Base-by-base conservation (phyloP, 495 filamentous ascomycete species). In the Xylaria flabelliformis region DNA sequence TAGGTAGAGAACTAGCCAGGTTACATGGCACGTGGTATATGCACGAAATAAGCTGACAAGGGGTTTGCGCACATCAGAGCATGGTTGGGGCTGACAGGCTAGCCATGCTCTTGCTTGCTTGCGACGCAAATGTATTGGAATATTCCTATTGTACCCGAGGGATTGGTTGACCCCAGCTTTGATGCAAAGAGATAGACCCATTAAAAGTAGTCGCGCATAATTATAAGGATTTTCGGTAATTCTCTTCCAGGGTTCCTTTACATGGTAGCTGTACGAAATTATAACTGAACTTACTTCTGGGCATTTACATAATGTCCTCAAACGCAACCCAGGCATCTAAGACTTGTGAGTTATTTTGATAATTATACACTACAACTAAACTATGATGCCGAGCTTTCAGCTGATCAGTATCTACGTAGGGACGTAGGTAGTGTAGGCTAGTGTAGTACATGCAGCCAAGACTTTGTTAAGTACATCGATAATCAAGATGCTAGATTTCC, bases 131-230 rank as follows among this genome's bases (percentile, higher is more conserved):
- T 10, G 15, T 21, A 19, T 21, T 61, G 36, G 19, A 12, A n/a
- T 39, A 61, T 39, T 61, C 39, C 34, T 64, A 13, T 44, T 64
- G 39, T 64, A 42, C 61, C 61, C 61, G 61, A 64, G n/a, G 39
- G 39, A 64, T 64, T 64, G 61, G 61, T 42, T 42, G 13, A 42
- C 39, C 58, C 61, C 61, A 44, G 39, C 21, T 44, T 64, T 44
- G 59, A 42, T 24, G 17, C 17, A 36, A 59, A 55, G 51, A 36
- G 34, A 32, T 15, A 13, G 29, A 59, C 56, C 15, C 32, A 15
- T 13, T 59, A 32, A 26, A 6, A 59, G 10, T 39, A 21, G 17
- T 24, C 21, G 32, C 7, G 32, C 2, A 24, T 21, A 56, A 24
- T 53, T 53, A 26, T 4, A 10, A 53, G 21, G 2, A 21, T 53